Evolutionary conservation across 495 filamentous ascomycete genomes (phyloP).

Genomic region (Talaromyces borbonicus): DNA sequence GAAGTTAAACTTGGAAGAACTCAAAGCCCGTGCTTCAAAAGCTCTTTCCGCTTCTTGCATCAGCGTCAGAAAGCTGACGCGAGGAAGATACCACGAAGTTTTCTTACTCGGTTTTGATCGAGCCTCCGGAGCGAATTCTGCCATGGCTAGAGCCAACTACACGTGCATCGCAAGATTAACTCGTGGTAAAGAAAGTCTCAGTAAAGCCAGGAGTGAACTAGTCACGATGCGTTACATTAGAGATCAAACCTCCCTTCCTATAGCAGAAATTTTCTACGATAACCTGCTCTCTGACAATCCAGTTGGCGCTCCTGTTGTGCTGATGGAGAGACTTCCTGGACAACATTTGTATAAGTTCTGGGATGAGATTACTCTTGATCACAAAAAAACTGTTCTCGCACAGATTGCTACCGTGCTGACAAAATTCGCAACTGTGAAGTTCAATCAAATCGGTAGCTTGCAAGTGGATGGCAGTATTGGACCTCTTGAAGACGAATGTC

Average conservation of each 20-base stretch:
- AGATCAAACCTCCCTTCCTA: slow-evolving; percentile 3
- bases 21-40: slow-evolving; percentile 5
- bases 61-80: not conserved
- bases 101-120: not conserved
- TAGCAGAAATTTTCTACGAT: slow-evolving; percentile 5
- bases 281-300: slow-evolving; percentile 5
- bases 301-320: slow-evolving; percentile 4
- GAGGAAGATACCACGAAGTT: not conserved
- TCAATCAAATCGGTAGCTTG: not conserved
- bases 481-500: too few relatives aligned
- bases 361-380: slow-evolving; percentile 3
- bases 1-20: slow-evolving; percentile 7
- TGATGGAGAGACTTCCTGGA: slow-evolving; percentile 8
- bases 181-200: slow-evolving; percentile 7
- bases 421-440: not conserved
- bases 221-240: slow-evolving; percentile 2
- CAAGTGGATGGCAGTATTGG: too few relatives aligned
- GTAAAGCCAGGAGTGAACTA: slow-evolving; percentile 7
- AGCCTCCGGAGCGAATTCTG: not conserved
- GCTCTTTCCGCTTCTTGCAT: not conserved
- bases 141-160: slow-evolving; percentile 1
- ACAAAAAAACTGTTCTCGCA: slow-evolving; percentile 6
- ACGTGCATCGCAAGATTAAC: slow-evolving; percentile 8
- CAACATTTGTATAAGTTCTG: slow-evolving; percentile 8
- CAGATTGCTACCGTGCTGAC: slow-evolving; percentile 6